Evolutionary conservation across 2,329 filamentous ascomycete genomes (phyloP).

Genomic region (Emmonsiellopsis sp.): DNA sequence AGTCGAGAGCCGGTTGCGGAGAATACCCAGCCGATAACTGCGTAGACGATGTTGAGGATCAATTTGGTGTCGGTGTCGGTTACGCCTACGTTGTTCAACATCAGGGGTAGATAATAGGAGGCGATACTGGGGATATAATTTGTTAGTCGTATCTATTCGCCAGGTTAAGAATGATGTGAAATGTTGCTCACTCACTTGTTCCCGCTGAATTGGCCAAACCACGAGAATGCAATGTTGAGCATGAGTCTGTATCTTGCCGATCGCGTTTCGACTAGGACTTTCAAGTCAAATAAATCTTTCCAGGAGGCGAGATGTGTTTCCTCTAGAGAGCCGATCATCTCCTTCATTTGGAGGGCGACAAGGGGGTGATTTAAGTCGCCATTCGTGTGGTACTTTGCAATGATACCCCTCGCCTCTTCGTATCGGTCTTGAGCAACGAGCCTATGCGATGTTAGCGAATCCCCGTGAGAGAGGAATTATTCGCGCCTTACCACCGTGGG

Average conservation of each 20-base stretch:
- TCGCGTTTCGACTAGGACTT: slow-evolving; percentile 25
- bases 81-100: slow-evolving; percentile 31
- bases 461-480: not conserved
- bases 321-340: slow-evolving; percentile 29
- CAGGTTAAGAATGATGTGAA: not conserved
- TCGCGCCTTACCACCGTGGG: slow-evolving; percentile 18
- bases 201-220: slow-evolving; percentile 34
- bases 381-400: slow-evolving; percentile 34
- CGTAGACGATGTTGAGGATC: slow-evolving; percentile 25
- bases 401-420: slow-evolving; percentile 23
- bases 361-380: slow-evolving; percentile 32
- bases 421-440: slow-evolving; percentile 12
- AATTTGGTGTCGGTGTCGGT: slow-evolving; percentile 26
- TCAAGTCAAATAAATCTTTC: slow-evolving; percentile 28
- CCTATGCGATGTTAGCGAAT: slow-evolving; percentile 10
- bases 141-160: not conserved
- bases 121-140: slow-evolving; percentile 16
- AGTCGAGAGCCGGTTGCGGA: slow-evolving; percentile 21
- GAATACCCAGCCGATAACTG: slow-evolving; percentile 16
- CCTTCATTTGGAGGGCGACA: slow-evolving; percentile 32
- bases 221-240: slow-evolving; percentile 32
- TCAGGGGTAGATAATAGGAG: slow-evolving; percentile 31
- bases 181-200: slow-evolving; percentile 13
- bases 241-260: slow-evolving; percentile 29
- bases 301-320: slow-evolving; percentile 25